These are phyloP conservation scores for Xylaria sp. DNA, from an alignment of 2,329 filamentous ascomycete genomes.

Conservation along the genomic window DNA sequence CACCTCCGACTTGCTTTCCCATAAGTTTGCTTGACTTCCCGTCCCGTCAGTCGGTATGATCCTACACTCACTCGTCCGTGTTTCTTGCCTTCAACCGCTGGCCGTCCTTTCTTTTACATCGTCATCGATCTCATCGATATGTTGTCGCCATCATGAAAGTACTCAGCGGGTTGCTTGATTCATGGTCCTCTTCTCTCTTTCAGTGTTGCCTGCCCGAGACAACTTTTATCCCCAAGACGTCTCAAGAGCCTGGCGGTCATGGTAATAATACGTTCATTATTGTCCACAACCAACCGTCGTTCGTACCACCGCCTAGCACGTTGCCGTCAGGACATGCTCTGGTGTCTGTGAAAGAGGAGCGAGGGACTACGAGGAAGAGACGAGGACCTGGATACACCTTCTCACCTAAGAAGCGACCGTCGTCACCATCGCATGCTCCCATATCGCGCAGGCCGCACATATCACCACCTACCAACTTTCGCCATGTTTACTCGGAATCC, in stretches of 20 bases:
- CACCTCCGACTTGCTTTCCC: constrained; percentile 12
- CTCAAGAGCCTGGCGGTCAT: constrained; percentile 36
- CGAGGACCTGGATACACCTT: constrained; percentile 39
- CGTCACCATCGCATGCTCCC: constrained; percentile 37
- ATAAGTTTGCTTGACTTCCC: constrained; percentile 28
- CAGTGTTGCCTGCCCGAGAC: constrained; percentile 42
- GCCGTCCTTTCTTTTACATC: constrained; percentile 23
- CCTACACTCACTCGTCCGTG: constrained; percentile 18
- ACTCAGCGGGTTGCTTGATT: constrained; percentile 40
- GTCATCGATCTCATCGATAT: constrained; percentile 24
- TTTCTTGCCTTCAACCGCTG: constrained; percentile 29
- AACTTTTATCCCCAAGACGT: constrained; percentile 37
- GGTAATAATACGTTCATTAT: constrained; percentile 33
- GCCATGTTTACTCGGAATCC: constrained; percentile 46
- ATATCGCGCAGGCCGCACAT: constrained; percentile 50
- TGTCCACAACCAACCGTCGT: constrained; percentile 36
- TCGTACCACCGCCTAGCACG: constrained; percentile 32
- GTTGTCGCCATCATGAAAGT: constrained; percentile 37
- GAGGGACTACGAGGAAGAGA: constrained; percentile 33
- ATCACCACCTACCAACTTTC: constrained; percentile 55
- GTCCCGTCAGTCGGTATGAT: constrained; percentile 18
- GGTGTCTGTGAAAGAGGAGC: constrained; percentile 30
- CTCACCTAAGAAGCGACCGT: constrained; percentile 43
- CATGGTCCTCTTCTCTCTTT: constrained; percentile 44
- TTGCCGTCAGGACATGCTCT: constrained; percentile 24